Base-by-base conservation (phyloP, 2,329 filamentous ascomycete genomes). In the Dactylella cylindrospora region DNA sequence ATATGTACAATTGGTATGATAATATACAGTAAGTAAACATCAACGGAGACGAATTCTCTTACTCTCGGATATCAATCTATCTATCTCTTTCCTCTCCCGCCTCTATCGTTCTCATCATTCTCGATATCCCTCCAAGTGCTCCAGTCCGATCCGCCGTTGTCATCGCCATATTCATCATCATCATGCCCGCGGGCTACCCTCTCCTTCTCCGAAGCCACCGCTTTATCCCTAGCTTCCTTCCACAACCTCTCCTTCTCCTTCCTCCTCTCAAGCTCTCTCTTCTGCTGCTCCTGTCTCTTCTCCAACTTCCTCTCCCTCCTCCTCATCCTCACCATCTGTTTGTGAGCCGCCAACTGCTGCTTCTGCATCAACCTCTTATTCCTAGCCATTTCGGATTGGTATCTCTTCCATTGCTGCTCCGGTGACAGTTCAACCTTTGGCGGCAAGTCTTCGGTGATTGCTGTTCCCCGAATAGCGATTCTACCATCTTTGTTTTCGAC, bases 341-440 rank as follows among this genome's bases (percentile, higher is more conserved):
- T 54, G 9, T 54, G 57, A 3, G 20, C 43, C 38, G 17, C 50
- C 57, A 54, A 15, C 25, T 44, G 31, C 25, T 54, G 49, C 35
- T 54, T 62, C 35, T 54, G 57, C 36, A 50, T 29, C 31, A 62
- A 9, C 23, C 51, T 47, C 36, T 38, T 53, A 13, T 62, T 62
- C 10, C 57, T 53, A 3, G 38, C 49, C 57, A 62, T 54, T 44
- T 62, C 41, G 10, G 28, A 17, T 38, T 62, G 57, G 29, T 54
- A 62, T 35, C 31, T 47, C 57, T 62, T 62, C 57, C 57, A 62
- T 15, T 62, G 57, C 13, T 62, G 49, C 17, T 62, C 57, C 2
- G 57, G 57, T 25, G 57, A 54, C 17, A 53, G 26, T 20, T 54
- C 49, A 22, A 38, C 28, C 32, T 50, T 62, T 3, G n/a, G 12